Base-by-base conservation (phyloP, 352 stramenopile genomes). In the Plasmopara viticola region DNA sequence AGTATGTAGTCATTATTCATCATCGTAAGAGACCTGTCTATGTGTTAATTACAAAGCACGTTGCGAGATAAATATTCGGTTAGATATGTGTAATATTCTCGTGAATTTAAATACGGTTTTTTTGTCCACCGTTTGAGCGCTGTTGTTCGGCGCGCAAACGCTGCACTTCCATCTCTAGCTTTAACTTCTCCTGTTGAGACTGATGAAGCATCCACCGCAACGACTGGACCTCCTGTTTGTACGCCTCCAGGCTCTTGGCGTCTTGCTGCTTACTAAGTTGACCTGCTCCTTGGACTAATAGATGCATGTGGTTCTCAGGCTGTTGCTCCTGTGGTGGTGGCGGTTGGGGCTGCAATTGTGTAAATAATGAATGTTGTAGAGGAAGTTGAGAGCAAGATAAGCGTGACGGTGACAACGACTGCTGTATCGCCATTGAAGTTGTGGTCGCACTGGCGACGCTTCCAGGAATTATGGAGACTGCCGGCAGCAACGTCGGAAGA, bases 141-240 rank as follows among this genome's bases (percentile, higher is more conserved):
- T 64, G 47, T 39, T 86, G 51, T 48, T 87, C 68, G n/a, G 73
- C 61, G 20, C 74, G 74, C 55, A 92, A 55, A n/a, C 66, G 74
- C 45, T 83, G 64, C n/a, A 91, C 68, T 55, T 91, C 78, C 41
- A 46, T 60, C 45, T 82, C 70, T 2, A 91, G 66, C 51, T 78
- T 67, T 28, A 63, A 50, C 44, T 88, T 89, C 40, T 92, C 74
- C 41, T 84, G 72, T 58, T 88, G 72, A n/a, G 74, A 72, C 53
- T 88, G 73, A 37, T 87, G 69, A 42, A 92, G 59, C 55, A 86
- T 57, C 71, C 73, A 81, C 30, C 72, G 74, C 49, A 89, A 58
- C 51, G 64, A 66, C 56, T 84, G 62, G 39, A 87, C 61, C 53
- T 89, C 78, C 57, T 84, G 75, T 58, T 89, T 72, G 53, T 84